Conservation (phyloP, 2,329 filamentous ascomycete genomes). For the Aspergillus pseudotamarii region DNA sequence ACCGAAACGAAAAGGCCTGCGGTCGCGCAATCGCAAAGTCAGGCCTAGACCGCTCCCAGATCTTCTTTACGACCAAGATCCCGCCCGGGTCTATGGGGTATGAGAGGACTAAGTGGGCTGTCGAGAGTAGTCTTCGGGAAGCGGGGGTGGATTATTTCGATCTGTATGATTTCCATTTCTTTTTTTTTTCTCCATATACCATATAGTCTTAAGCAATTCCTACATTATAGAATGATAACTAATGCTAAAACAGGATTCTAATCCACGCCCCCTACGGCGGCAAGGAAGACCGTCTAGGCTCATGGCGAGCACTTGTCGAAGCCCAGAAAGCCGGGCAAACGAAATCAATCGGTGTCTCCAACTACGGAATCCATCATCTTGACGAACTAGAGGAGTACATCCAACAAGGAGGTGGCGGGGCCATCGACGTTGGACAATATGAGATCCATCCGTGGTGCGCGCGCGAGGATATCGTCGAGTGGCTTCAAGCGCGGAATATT, state of each 20-base stretch:
- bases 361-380: conserved; percentile 75
- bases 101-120: conserved; percentile 66
- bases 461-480: conserved; percentile 65
- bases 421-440: conserved; percentile 76
- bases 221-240: neutral
- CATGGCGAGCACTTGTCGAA: conserved; percentile 77
- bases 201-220: no score
- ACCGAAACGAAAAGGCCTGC: conserved; percentile 71
- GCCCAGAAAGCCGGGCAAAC: conserved; percentile 73
- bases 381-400: conserved; percentile 63
- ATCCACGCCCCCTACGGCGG: conserved; percentile 80
- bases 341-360: conserved; percentile 73
- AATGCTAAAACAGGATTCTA: conserved; percentile 52
- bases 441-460: conserved; percentile 85
- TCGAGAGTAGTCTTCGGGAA: conserved; percentile 62
- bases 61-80: conserved; percentile 82
- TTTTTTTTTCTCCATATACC: no score
- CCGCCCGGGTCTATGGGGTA: conserved; percentile 67
- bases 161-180: conserved; percentile 50
- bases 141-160: conserved; percentile 76
- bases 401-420: conserved; percentile 61
- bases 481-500: conserved; percentile 68
- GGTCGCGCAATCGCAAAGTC: conserved; percentile 65
- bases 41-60: conserved; percentile 64
- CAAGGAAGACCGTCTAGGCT: conserved; percentile 65